A percentile compares a stretch with the other conserved stretches of the same genome.
Evolutionary conservation across 1,139 yeast genomes (phyloP).

Genomic region (Wickerhamomyces sp.): DNA sequence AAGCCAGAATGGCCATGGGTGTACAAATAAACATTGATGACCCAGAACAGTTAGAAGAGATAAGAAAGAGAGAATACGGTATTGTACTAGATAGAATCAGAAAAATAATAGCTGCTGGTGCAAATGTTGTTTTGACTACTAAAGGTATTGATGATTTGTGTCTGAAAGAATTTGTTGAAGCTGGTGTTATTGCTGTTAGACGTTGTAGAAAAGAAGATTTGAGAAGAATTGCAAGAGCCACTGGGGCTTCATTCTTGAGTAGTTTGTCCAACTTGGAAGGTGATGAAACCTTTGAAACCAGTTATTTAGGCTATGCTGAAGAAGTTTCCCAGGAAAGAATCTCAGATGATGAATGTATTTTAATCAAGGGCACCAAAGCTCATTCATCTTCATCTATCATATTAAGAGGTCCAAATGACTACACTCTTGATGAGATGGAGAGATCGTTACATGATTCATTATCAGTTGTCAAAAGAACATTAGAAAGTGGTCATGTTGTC

Average conservation of each 20-base stretch:
- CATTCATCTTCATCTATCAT: slow-evolving; percentile 91
- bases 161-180: slow-evolving; percentile 91
- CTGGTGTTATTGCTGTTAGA: slow-evolving; percentile 96
- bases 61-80: slow-evolving; percentile 90
- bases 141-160: slow-evolving; percentile 98
- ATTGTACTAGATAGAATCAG: slow-evolving; percentile 83
- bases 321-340: slow-evolving; percentile 88
- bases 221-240: slow-evolving; percentile 94
- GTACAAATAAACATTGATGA: slow-evolving; percentile 96
- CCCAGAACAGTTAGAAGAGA: slow-evolving; percentile 95
- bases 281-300: slow-evolving; percentile 90
- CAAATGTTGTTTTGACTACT: slow-evolving; percentile 93
- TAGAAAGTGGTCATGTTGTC: slow-evolving; percentile 90
- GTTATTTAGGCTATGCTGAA: slow-evolving; percentile 85
- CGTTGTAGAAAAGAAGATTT: slow-evolving; percentile 96
- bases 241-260: slow-evolving; percentile 89
- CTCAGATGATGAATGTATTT: slow-evolving; percentile 95
- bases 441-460: slow-evolving; percentile 93
- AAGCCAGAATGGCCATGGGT: slow-evolving; percentile 97
- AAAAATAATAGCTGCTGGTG: slow-evolving; percentile 88
- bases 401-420: slow-evolving; percentile 94
- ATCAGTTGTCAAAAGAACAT: slow-evolving; percentile 91
- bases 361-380: slow-evolving; percentile 89
- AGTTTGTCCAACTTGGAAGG: slow-evolving; percentile 94
- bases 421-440: slow-evolving; percentile 97